Conservation (phyloP, 2,329 filamentous ascomycete species). For the Neocatenulostroma microsporum region DNA sequence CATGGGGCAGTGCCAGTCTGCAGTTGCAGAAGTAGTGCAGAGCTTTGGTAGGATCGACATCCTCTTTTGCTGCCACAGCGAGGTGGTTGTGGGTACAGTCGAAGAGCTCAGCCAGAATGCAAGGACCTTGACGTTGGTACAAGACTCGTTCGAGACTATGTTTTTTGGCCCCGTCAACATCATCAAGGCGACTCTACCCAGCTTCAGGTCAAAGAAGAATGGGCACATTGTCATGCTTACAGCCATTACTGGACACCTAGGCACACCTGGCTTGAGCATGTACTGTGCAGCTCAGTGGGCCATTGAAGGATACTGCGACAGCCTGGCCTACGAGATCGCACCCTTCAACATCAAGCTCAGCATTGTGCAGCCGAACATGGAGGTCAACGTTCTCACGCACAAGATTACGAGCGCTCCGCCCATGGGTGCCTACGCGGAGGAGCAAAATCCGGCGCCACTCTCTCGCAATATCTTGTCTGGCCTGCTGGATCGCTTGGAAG, state of each 20-base stretch:
- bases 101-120: constrained; percentile 75
- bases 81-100: constrained; percentile 82
- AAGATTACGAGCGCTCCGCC: constrained; percentile 76
- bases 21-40: constrained; percentile 76
- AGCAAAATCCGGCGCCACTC: constrained; percentile 67
- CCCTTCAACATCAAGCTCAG: constrained; percentile 97
- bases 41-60: constrained; percentile 85
- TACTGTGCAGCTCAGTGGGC: constrained; percentile 93
- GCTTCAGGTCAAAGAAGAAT: constrained; percentile 68
- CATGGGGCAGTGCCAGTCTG: constrained; percentile 68
- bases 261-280: constrained; percentile 82
- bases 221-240: constrained; percentile 88
- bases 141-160: constrained; percentile 76
- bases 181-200: constrained; percentile 78
- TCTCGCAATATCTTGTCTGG: constrained; percentile 75
- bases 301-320: constrained; percentile 89
- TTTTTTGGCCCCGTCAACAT: constrained; percentile 96
- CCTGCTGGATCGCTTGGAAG: constrained; percentile 62
- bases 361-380: constrained; percentile 90
- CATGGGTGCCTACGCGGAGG: constrained; percentile 60
- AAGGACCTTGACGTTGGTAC: constrained; percentile 67
- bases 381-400: constrained; percentile 81
- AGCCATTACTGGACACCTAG: constrained; percentile 84
- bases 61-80: constrained; percentile 77
- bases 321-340: constrained; percentile 85